Evolutionary conservation across 2,329 filamentous ascomycete species (phyloP), one percentile per base, ranked within the genome.

Genomic region (Magnaporthiopsis incrustans): DNA sequence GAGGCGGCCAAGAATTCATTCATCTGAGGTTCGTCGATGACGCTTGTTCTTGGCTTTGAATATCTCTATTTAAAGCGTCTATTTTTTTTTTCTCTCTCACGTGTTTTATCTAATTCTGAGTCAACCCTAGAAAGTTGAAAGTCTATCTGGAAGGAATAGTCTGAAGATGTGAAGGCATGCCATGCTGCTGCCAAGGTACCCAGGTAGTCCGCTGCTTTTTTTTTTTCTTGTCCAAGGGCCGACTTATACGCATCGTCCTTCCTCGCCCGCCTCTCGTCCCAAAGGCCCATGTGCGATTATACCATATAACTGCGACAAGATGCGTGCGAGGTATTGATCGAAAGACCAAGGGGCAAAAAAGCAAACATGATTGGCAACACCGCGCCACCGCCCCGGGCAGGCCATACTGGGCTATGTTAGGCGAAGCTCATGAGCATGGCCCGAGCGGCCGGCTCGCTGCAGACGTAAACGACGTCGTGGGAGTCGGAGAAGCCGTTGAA

Each of bases 401-500:
- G 44, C 44, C 3, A 14, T n/a, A 18, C 5, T 25, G 44, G 4
- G 22, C 10, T 1, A 3, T 25, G 8, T 53, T 10, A 58, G 2
- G 57, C 18, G 22, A 57, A 38, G 22, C 44, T 59, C n/a, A 62
- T 38, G 53, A 59, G 50, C 53, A 75, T 68, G 22, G 90, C 92
- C 69, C 82, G 84, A 33, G 93, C 95, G 60, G 91, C 94, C 26
- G 90, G 85, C 85, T 99, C 95, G 77, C 92, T 97, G 75, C 89
- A 96, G 70, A 98, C 89, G 74, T 98, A 98, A 68, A 98, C 88
- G 67, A 96, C 89, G 71, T 97, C 90, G 76, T 99, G 95, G 70
- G 87, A 84, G 77, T 98, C 91, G 64, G 88, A 90, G 78, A 98
- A 99, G 68, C 95, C 95, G 71, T 99, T 99, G 88, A 99, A 99